phyloP scores from a whole-genome alignment of 1,284 basidiomycete genomes.

The Sporisorium exsertum region DNA sequence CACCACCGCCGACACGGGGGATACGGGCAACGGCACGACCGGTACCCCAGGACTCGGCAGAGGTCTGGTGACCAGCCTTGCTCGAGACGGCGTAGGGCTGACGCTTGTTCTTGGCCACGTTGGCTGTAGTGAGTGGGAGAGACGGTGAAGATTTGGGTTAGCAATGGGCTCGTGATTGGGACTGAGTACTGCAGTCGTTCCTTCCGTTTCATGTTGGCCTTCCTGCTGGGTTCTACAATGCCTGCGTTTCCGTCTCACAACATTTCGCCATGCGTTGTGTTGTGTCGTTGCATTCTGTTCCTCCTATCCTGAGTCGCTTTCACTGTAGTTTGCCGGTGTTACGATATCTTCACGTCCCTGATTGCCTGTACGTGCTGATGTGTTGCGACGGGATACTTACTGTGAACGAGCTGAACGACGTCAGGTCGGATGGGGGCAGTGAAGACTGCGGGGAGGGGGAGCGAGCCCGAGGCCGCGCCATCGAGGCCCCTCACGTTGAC shows the following conservation, averaged over 20 bases:
- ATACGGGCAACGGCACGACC: constrained; percentile 99
- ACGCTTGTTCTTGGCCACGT: constrained; percentile 97
- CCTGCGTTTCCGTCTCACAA: not conserved
- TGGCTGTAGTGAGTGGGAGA: constrained; percentile 75
- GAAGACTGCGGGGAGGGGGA: constrained; percentile 94
- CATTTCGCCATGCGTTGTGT: not conserved
- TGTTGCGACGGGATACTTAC: constrained; percentile 74
- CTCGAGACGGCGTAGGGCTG: constrained; percentile 96
- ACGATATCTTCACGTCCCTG: not conserved
- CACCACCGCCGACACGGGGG: constrained; percentile 98
- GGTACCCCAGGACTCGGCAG: constrained; percentile 99
- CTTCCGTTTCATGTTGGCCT: not conserved
- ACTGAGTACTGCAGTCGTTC: not conserved
- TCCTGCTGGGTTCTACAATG: not conserved
- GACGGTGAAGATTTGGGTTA: constrained; percentile 4
- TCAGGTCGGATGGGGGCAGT: constrained; percentile 98
- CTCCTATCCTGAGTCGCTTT: not conserved
- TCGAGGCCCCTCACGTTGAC: constrained; percentile 69
- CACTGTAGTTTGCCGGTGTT: not conserved
- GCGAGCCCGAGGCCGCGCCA: constrained; percentile 81
- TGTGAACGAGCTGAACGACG: constrained; percentile 98
- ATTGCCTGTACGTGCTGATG: not conserved
- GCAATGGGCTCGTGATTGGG: not conserved
- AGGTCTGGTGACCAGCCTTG: constrained; percentile 99
- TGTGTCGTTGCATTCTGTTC: not conserved